Conservation (phyloP, 345 rosid species). For the Turritis glabra region DNA sequence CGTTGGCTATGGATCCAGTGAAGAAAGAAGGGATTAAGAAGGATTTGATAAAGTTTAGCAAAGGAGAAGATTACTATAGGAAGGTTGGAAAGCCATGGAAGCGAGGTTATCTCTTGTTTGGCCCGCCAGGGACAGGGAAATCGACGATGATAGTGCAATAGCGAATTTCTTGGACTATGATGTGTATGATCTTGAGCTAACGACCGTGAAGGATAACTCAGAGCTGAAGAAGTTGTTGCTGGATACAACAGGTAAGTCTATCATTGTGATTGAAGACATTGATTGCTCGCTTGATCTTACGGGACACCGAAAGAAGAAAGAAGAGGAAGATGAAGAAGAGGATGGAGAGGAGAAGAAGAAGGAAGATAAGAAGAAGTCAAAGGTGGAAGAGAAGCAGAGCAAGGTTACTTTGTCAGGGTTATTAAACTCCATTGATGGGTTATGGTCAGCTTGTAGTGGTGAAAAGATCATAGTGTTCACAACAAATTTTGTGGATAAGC, state of each 20-base stretch:
- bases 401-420: slow-evolving; percentile 54
- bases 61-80: slow-evolving; percentile 57
- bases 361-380: slow-evolving; percentile 21
- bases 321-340: slow-evolving; percentile 21
- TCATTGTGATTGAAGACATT: slow-evolving; percentile 66
- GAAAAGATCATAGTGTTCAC: slow-evolving; percentile 55
- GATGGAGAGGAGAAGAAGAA: slow-evolving; percentile 7
- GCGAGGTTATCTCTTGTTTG: slow-evolving; percentile 47
- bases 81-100: slow-evolving; percentile 80
- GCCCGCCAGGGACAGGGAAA: slow-evolving; percentile 62
- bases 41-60: slow-evolving; percentile 52
- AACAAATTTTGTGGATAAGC: slow-evolving; percentile 46
- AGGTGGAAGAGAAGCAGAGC: slow-evolving; percentile 19
- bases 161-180: slow-evolving; percentile 68
- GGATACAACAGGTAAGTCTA: slow-evolving; percentile 51
- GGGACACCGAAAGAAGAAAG: slow-evolving; percentile 33
- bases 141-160: slow-evolving; percentile 71
- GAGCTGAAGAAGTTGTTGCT: slow-evolving; percentile 58
- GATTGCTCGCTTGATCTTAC: slow-evolving; percentile 38
- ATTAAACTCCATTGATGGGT: slow-evolving; percentile 54
- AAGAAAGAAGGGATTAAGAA: slow-evolving; percentile 53
- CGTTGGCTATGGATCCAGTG: slow-evolving; percentile 61
- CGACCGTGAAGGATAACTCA: slow-evolving; percentile 53
- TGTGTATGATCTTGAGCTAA: slow-evolving; percentile 75
- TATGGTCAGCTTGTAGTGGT: slow-evolving; percentile 55